Percentiles rank a stretch among this genome's conserved stretches.
These are phyloP conservation scores for Chlorella sp. DNA, from an alignment of 139 green algal genomes.

Conservation along the genomic window DNA sequence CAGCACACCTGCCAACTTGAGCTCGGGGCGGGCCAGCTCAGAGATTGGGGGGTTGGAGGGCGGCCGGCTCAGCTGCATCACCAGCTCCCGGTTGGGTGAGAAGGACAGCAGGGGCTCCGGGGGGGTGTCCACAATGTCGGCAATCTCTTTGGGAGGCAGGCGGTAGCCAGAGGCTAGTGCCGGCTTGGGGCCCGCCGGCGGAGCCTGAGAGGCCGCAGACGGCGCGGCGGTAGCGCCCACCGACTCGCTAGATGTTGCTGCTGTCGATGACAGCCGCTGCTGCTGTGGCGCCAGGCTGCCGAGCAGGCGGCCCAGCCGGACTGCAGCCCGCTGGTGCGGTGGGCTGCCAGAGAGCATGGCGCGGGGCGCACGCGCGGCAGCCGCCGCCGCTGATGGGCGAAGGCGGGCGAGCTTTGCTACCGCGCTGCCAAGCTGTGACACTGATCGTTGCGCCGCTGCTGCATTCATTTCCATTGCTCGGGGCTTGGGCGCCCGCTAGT, in stretches of 20 bases:
- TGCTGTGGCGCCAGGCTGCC: constrained; percentile 8
- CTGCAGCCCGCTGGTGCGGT: not conserved
- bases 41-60: constrained; percentile 85
- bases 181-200: not conserved
- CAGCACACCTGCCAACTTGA: constrained; percentile 89
- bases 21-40: constrained; percentile 91
- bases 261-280: too few species aligned
- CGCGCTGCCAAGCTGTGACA: not conserved
- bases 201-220: not conserved
- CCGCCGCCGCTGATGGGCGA: too few species aligned
- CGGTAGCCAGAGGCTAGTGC: constrained; percentile 70
- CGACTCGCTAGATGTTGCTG: not conserved
- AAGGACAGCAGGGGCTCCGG: constrained; percentile 86
- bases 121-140: constrained; percentile 88
- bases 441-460: not conserved
- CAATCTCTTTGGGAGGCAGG: constrained; percentile 85
- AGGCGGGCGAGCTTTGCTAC: not conserved
- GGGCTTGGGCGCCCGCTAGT: too few species aligned
- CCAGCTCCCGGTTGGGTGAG: constrained; percentile 83
- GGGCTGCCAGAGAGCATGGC: not conserved
- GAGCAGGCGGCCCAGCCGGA: constrained; percentile 4
- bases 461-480: not conserved
- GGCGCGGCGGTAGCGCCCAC: not conserved
- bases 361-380: not conserved
- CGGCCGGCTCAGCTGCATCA: constrained; percentile 88